Base-by-base conservation (phyloP, 2,329 filamentous ascomycete species). In the Talaromyces sp. region DNA sequence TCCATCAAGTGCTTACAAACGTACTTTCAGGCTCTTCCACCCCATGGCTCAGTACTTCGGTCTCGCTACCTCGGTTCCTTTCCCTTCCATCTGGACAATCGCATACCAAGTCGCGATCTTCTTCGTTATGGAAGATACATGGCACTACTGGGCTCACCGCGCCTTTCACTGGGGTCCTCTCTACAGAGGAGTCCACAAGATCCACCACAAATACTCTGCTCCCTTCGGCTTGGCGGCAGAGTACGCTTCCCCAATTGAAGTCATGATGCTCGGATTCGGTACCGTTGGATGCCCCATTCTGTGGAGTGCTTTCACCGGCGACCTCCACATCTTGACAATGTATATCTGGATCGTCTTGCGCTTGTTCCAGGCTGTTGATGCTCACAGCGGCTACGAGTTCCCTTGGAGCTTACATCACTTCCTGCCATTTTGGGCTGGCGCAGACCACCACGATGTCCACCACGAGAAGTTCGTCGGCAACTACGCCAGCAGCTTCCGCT, bases 401-500 rank as follows among this genome's bases (percentile, higher is more conserved):
- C 94, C 94, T 61, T 99, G 92, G 91, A 93, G 88, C 70, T 78
- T 99, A 77, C 91, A 92, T 76, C 90, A 97, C 76, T 89, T 97
- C 81, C 79, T 99, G 53, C 94, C 94, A 36, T 92, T 99, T 84
- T 99, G 94, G 94, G 93, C 93, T 57, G 94, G 94, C 62, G 94
- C 94, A 57, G 87, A 96, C 67, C 93, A 97, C 78, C 94, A 99
- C 79, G 94, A 99, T 70, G 80, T 91, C 45, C 94, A 99, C 78
- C 94, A 99, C 78, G 94, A 99, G 81, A 91, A 91, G 73, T 99
- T 99, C 78, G 91, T 99, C 63, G 94, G 94, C 67, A 99, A 99
- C 81, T 99, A 97, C 74, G 81, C 93, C 53, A 96, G 91, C 72
- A 96, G 90, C 81, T 99, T 99, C 85, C 85, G 93, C 75, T 99